These are phyloP conservation scores for Scleroderma citrinum DNA, from an alignment of 768 basidiomycete genomes.

Conservation along the genomic window DNA sequence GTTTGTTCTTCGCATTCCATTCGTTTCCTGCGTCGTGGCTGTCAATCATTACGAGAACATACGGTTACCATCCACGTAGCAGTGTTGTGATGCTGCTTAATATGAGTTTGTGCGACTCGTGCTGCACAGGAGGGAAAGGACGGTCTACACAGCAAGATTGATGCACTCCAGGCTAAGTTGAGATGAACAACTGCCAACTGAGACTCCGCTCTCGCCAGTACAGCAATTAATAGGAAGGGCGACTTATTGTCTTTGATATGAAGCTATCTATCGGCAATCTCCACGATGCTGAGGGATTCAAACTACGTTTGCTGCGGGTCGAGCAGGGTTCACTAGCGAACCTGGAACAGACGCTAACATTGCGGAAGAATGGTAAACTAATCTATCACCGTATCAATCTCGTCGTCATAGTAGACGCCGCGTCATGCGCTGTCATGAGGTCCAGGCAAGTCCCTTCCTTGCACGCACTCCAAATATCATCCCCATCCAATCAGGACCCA, in stretches of 20 bases:
- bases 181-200: too few relatives aligned
- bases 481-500: conserved; percentile 22
- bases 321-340: too few relatives aligned
- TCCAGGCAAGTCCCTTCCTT: conserved; percentile 22
- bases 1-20: conserved; percentile 23
- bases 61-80: conserved; percentile 12
- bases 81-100: too few relatives aligned
- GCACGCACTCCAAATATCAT: conserved; percentile 16
- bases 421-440: conserved; percentile 30
- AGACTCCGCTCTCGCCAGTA: too few relatives aligned
- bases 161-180: too few relatives aligned
- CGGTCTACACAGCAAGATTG: too few relatives aligned
- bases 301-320: too few relatives aligned
- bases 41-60: conserved; percentile 18
- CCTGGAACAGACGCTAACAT: conserved; percentile 14
- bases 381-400: conserved; percentile 20
- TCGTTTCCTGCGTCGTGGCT: conserved; percentile 18
- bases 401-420: conserved; percentile 10
- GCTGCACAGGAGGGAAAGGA: too few relatives aligned
- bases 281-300: conserved; percentile 7
- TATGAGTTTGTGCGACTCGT: too few relatives aligned
- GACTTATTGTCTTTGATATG: too few relatives aligned
- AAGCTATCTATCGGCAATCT: background rate
- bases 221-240: too few relatives aligned
- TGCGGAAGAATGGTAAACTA: conserved; percentile 22